Evolutionary conservation across 2,329 filamentous ascomycete genomes (phyloP).

Genomic region (Spiromastix sp.): DNA sequence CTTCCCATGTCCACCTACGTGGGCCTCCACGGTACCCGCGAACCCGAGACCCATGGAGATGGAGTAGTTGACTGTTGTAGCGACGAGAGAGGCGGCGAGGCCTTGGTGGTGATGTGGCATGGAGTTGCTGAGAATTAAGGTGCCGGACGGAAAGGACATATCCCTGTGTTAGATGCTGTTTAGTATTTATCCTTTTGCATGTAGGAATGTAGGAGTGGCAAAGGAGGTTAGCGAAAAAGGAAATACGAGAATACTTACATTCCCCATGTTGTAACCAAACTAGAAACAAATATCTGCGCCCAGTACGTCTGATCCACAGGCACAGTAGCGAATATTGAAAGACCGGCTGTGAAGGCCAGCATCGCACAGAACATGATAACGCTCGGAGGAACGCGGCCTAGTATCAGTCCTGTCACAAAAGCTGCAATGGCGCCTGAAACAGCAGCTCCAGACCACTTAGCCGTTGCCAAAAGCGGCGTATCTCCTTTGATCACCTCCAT

Average conservation of each 20-base stretch:
- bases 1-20: constrained; percentile 30
- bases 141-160: constrained; percentile 55
- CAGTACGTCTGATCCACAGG: constrained; percentile 32
- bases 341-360: constrained; percentile 20
- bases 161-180: constrained; percentile 42
- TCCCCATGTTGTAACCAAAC: constrained; percentile 18
- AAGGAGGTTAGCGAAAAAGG: too few relatives aligned
- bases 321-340: constrained; percentile 26
- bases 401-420: constrained; percentile 18
- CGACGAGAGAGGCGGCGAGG: constrained; percentile 48
- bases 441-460: constrained; percentile 21
- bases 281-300: constrained; percentile 19
- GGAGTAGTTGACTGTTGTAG: constrained; percentile 58
- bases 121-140: constrained; percentile 48
- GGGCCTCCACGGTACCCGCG: constrained; percentile 52
- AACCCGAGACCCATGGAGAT: constrained; percentile 58
- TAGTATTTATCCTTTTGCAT: background rate
- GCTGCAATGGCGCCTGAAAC: constrained; percentile 22
- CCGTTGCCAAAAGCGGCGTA: constrained; percentile 19
- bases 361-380: constrained; percentile 22
- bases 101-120: constrained; percentile 40
- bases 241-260: constrained; percentile 10
- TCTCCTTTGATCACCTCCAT: constrained; percentile 16
- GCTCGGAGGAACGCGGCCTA: constrained; percentile 13
- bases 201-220: too few relatives aligned